phyloP scores from a whole-genome alignment of 2,329 filamentous ascomycete species.

The Drechslerella coelobrocha region DNA sequence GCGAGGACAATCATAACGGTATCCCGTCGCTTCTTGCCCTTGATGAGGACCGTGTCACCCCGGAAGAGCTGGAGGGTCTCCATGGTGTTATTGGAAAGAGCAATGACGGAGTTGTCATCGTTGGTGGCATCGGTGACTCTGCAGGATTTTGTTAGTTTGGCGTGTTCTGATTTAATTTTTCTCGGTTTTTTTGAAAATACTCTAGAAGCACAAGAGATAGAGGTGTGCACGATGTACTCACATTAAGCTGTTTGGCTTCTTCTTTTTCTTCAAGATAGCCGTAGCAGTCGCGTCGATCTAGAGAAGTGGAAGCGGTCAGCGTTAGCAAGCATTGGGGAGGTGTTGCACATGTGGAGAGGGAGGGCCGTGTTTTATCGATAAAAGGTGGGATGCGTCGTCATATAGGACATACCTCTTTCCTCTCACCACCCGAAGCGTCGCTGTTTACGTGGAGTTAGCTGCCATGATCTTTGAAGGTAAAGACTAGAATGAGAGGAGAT shows the following conservation, averaged over 20 bases:
- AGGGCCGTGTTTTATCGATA: constrained; percentile 52
- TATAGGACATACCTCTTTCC: constrained; percentile 72
- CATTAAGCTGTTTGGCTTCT: constrained; percentile 99
- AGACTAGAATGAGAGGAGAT: constrained; percentile 27
- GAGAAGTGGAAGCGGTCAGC: constrained; percentile 52
- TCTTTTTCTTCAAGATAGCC: constrained; percentile 99
- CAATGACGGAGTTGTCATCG: constrained; percentile 98
- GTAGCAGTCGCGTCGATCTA: constrained; percentile 91
- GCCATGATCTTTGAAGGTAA: constrained; percentile 19
- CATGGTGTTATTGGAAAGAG: constrained; percentile 98
- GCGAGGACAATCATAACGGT: constrained; percentile 96
- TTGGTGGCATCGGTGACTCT: constrained; percentile 98
- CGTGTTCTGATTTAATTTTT: constrained; percentile 36
- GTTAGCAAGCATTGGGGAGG: constrained; percentile 58
- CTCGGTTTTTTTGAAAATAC: constrained; percentile 2
- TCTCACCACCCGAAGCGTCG: constrained; percentile 86
- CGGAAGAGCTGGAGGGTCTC: constrained; percentile 97
- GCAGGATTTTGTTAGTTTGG: constrained; percentile 41
- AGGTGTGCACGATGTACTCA: constrained; percentile 62
- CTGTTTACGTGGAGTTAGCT: constrained; percentile 62
- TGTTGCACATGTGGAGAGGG: constrained; percentile 51
- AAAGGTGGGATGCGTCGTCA: constrained; percentile 53
- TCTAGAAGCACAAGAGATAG: background rate
- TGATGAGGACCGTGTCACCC: constrained; percentile 95
- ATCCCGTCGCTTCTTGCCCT: constrained; percentile 99